Percentiles rank a stretch among this genome's conserved stretches.
Evolutionary conservation across 371 early-diverging fungal species (phyloP).

Genomic region (Saksenaea vasiformis): DNA sequence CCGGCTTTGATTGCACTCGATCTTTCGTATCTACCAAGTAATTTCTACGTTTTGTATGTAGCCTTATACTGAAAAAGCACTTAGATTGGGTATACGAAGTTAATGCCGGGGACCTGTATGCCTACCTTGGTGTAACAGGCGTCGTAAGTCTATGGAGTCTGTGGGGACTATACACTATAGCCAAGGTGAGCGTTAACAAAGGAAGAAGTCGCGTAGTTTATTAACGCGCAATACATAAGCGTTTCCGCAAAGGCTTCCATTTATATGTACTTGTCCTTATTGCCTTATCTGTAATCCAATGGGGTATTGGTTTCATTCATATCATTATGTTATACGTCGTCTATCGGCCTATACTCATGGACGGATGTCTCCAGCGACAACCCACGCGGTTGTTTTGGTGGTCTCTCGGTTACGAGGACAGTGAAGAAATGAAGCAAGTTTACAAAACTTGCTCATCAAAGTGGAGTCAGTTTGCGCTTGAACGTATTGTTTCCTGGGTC

Average conservation of each 20-base stretch:
- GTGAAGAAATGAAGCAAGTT: constrained; percentile 4
- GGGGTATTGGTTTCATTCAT: constrained; percentile 12
- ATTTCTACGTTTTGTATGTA: not conserved
- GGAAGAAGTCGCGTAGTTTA: too few species aligned
- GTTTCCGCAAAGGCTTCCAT: not conserved
- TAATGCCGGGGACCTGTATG: constrained; percentile 19
- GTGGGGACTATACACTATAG: constrained; percentile 3
- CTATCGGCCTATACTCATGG: constrained; percentile 9
- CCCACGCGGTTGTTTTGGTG: constrained; percentile 13
- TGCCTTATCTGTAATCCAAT: constrained; percentile 4
- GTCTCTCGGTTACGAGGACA: constrained; percentile 13
- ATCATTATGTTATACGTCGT: constrained; percentile 15
- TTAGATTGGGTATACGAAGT: constrained; percentile 13
- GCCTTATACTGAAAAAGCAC: not conserved
- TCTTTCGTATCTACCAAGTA: constrained; percentile 3
- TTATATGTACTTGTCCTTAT: not conserved
- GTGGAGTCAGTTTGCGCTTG: constrained; percentile 11
- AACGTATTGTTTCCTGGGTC: constrained; percentile 19
- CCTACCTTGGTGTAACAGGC: constrained; percentile 10
- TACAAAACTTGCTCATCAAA: not conserved
- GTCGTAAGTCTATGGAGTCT: constrained; percentile 14
- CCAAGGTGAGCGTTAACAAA: not conserved
- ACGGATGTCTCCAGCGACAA: constrained; percentile 1
- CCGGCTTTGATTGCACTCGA: constrained; percentile 3
- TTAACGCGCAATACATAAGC: not conserved